Base-by-base conservation (phyloP, 1,284 basidiomycete genomes). In the Crucibulum cyathiforme region DNA sequence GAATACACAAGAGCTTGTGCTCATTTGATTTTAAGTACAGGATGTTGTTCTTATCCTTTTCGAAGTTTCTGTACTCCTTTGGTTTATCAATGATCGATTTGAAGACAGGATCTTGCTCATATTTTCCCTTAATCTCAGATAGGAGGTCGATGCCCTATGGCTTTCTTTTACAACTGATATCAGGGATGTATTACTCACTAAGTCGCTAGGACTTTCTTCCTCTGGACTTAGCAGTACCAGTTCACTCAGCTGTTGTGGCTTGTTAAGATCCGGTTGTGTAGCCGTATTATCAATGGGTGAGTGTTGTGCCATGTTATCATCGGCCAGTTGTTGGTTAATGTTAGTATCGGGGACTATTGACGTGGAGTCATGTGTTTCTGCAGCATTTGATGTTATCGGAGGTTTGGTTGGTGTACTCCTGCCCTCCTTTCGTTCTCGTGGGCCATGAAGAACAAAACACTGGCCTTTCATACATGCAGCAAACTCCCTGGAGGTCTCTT, bases 1-100 rank as follows among this genome's bases (percentile, higher is more conserved):
- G 76, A 1, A 78, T 70, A 57, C 76, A 77, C 7, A 78, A 56
- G 5, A 67, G 36, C 1, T 35, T 36, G 3, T 39, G 2, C 0
- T 58, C 62, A 5, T 61, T 43, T 10, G 58, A 41, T 15, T 58
- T 65, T 5, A 71, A 3, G 46, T 54, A 70, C 1, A 77, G 46
- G 0, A 72, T 39, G 1, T 64, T 63, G n/a, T 74, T 53, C 0
- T 13, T 8, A 0, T 72, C 43, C 24, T 24, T 24, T 9, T 36
- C 49, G 57, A 77, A 78, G 54, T 72, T 71, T 1, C 57, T 58
- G 56, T 59, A 74, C 0, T 63, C 38, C 1, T 39, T 50, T 0
- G 71, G 72, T 3, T 65, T 55, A 1, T 63, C 57, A 0, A 72
- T 7, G 10, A 77, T 64, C 3, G 53, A 49, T 8, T 47, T 49